phyloP scores from a whole-genome alignment of 768 basidiomycete species.

The Phylloporus scabripes region DNA sequence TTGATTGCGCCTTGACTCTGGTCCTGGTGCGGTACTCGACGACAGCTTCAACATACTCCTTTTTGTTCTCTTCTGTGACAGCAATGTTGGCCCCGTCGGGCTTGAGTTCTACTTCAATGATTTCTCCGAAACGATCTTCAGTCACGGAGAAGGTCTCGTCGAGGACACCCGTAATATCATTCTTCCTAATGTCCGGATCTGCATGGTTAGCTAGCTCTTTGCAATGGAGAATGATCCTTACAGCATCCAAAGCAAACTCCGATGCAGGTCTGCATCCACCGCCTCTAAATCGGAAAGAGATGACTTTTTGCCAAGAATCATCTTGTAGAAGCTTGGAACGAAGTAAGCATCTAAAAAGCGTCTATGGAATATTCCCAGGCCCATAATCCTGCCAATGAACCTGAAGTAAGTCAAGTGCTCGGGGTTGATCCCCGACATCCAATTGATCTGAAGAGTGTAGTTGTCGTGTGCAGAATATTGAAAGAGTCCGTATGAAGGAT shows the following conservation, averaged over 20 bases:
- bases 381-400: constrained; percentile 71
- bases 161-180: constrained; percentile 69
- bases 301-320: constrained; percentile 59
- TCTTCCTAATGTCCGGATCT: constrained; percentile 42
- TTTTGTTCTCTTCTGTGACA: constrained; percentile 73
- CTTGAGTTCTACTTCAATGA: constrained; percentile 60
- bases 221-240: constrained; percentile 32
- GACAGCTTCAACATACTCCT: constrained; percentile 70
- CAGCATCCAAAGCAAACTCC: constrained; percentile 73
- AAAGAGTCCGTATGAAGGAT: constrained; percentile 77
- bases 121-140: constrained; percentile 73
- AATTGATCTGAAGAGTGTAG: constrained; percentile 77
- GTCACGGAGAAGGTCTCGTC: constrained; percentile 69
- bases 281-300: constrained; percentile 61
- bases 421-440: constrained; percentile 68
- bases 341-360: constrained; percentile 79
- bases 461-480: constrained; percentile 78
- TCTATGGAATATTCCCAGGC: constrained; percentile 72
- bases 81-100: constrained; percentile 53
- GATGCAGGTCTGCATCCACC: constrained; percentile 62
- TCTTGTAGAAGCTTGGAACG: constrained; percentile 77
- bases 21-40: constrained; percentile 80
- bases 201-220: background rate
- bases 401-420: constrained; percentile 79
- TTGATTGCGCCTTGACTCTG: constrained; percentile 79